Base-by-base conservation (phyloP, 257 asterid species). In the Ligustrum vulgare region DNA sequence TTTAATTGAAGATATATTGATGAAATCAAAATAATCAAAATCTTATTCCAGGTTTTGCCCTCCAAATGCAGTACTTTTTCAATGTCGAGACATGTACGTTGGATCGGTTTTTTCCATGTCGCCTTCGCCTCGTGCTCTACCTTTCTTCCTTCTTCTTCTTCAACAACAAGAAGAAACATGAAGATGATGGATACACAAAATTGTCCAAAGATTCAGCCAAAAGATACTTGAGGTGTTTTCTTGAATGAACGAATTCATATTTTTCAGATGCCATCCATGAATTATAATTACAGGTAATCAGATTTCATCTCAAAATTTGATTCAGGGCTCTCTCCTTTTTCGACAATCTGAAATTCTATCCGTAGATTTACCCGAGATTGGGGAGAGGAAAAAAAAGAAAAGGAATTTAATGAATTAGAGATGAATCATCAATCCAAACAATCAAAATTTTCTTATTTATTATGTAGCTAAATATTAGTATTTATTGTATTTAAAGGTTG, bases 171-270 rank as follows among this genome's bases (percentile, higher is more conserved):
- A 9, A 39, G 13, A 39, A 39, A 39, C 45, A 39, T 12, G 45
- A 39, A 39, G 45, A 37, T 39, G 45, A 8, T 39, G 45, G 45
- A 1, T 39, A 39, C 45, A 12, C 13, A 39, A 39, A 39, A 39
- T 9, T 39, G 45, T 39, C 9, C 13, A 56, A 69, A 34, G 51
- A 36, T 68, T 36, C 54, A 9, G 72, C 72, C 18, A 73, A 85
- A 13, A 74, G 88, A 77, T 82, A 80, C 71, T 71, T 84, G 70
- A 81, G 86, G 80, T 82, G 86, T 37, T 73, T 82, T 80, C 85
- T 86, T 65, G 85, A 84, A 32, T 79, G 62, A 67, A 35, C 47
- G 76, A 23, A 60, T 16, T 36, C 22, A 39, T 64, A 47, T 8
- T 35, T 35, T 35, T 6, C 39, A 35, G 39, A 35, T 8, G 31